Percentiles rank a stretch among this genome's conserved stretches.
Evolutionary conservation across 495 filamentous ascomycete genomes (phyloP).

Genomic region (Penicillium ochrochloron): DNA sequence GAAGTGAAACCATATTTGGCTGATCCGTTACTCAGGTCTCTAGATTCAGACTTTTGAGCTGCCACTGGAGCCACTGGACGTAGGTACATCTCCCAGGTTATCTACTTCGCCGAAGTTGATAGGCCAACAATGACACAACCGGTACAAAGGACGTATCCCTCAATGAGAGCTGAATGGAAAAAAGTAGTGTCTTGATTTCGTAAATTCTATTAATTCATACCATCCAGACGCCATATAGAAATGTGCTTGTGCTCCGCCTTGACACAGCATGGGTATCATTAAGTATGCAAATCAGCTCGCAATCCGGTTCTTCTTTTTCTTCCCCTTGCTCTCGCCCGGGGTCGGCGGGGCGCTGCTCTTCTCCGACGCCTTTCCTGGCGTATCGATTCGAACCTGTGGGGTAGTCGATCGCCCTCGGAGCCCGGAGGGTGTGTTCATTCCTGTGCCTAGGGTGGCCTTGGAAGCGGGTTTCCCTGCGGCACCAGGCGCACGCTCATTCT

Average conservation of each 20-base stretch:
- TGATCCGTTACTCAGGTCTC: too few species aligned
- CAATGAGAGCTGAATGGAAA: neutral
- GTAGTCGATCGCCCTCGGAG: conserved; percentile 34
- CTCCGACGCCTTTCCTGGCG: conserved; percentile 41
- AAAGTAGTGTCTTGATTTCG: neutral
- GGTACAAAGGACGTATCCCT: neutral
- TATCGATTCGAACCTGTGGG: conserved; percentile 47
- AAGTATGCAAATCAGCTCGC: conserved; percentile 33
- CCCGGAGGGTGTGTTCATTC: conserved; percentile 18
- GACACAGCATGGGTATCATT: conserved; percentile 34
- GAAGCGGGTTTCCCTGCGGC: conserved; percentile 20
- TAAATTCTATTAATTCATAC: neutral
- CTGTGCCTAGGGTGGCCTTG: conserved; percentile 19
- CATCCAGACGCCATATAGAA: neutral
- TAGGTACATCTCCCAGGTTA: neutral
- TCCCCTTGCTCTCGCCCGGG: conserved; percentile 39
- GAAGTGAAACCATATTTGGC: too few species aligned
- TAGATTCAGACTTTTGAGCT: too few species aligned
- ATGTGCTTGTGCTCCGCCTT: conserved; percentile 4
- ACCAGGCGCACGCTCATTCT: conserved; percentile 24
- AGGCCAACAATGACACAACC: neutral
- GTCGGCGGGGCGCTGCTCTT: conserved; percentile 35
- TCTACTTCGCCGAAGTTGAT: neutral
- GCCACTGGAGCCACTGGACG: too few species aligned
- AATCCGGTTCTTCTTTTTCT: conserved; percentile 42